Evolutionary conservation across 306 rosid species (phyloP), one percentile per base, ranked within the genome.

Genomic region (Quercus suber): DNA sequence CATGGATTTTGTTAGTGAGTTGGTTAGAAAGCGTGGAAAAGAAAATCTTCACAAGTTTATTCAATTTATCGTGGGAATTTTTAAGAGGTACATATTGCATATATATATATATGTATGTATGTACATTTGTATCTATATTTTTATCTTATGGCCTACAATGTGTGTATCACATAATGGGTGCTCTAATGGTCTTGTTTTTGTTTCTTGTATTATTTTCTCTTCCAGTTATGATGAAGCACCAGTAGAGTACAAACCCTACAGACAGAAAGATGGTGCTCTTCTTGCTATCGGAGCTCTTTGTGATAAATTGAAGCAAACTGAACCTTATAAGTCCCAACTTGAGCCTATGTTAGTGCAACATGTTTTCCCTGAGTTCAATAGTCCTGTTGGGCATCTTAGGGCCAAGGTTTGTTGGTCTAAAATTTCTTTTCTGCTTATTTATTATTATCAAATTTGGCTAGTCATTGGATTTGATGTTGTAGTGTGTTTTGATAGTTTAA

Each of bases 231-330:
- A 89, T 77, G 97, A 89, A 87, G 86, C 97, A 72, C 80, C 93
- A 33, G 45, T 64, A 75, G 97, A 89, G 82, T 84, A 78, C 86
- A 94, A 94, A 79, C 94, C 93, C 31, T 94, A 94, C 58, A 89
- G 97, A 68, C 94, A 92, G 89, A 94, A 94, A 81, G 98, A 94
- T 84, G 98, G 98, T 41, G 97, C 98, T 28, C 97, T 94, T 69
- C 98, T 94, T 86, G 98, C 97, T 67, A 91, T 94, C 69, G 98
- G 98, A 75, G 94, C 98, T 49, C 97, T 94, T 75, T 94, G 98
- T 83, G 98, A 94, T 87, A 94, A 91, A 84, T 73, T 94, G 88
- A 92, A 92, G 87, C 98, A 94, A 85, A 87, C 93, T 13, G 98
- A 94, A 49, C 98, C 98, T 3, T 94, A 92, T 90, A 94, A 92